phyloP scores from a whole-genome alignment of 2,329 filamentous ascomycete genomes.

The Scedosporium boydii region DNA sequence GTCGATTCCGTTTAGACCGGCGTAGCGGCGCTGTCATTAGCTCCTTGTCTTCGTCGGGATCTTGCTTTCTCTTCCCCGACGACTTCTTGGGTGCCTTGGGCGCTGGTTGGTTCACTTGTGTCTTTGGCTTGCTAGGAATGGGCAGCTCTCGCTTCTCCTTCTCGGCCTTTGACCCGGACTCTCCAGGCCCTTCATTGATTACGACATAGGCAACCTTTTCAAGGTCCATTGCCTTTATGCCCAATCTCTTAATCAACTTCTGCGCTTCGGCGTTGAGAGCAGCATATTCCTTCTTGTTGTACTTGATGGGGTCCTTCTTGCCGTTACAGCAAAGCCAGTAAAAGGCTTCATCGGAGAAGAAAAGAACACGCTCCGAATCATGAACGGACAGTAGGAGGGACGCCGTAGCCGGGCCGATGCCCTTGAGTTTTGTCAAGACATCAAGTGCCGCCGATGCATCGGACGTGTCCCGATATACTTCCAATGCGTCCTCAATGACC shows the following conservation, averaged over 20 bases:
- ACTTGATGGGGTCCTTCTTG: conserved; percentile 49
- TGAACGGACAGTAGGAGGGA: conserved; percentile 62
- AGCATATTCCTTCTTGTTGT: conserved; percentile 59
- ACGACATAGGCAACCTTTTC: conserved; percentile 66
- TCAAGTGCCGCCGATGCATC: conserved; percentile 38
- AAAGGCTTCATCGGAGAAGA: conserved; percentile 75
- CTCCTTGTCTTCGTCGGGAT: neutral
- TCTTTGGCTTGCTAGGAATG: neutral
- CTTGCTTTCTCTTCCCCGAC: conserved; percentile 3
- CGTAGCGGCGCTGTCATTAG: neutral
- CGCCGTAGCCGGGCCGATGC: conserved; percentile 71
- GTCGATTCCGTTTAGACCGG: conserved; percentile 1
- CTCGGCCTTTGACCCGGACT: neutral
- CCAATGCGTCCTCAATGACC: conserved; percentile 43
- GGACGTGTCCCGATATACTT: conserved; percentile 28
- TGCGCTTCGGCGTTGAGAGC: conserved; percentile 36
- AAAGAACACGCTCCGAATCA: conserved; percentile 49
- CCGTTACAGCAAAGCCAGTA: conserved; percentile 57
- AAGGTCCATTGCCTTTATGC: conserved; percentile 49
- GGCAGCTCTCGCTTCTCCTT: neutral
- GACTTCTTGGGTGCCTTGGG: neutral
- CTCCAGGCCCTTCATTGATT: conserved; percentile 28
- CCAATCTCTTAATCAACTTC: conserved; percentile 36
- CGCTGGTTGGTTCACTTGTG: neutral
- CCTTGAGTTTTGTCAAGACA: conserved; percentile 51